Conservation (phyloP, 2,329 filamentous ascomycete genomes). For the Fusarium transvaalense region DNA sequence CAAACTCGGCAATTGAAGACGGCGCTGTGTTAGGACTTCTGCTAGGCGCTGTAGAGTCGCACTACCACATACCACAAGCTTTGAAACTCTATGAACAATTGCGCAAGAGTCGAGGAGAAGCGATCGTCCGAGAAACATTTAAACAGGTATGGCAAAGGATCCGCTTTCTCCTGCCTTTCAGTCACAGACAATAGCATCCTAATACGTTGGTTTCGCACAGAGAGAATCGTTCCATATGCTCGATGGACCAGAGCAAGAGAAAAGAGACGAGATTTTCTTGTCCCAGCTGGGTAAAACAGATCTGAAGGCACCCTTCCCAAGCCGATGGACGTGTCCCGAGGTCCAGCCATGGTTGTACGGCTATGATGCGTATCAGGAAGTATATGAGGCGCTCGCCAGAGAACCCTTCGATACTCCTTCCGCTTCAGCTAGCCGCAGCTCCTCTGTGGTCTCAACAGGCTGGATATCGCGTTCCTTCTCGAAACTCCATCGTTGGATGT, state of each 20-base stretch:
- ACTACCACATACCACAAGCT: conserved; percentile 60
- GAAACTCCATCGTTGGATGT: neutral
- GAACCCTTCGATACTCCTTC: neutral
- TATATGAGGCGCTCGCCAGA: neutral
- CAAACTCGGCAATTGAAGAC: conserved; percentile 76
- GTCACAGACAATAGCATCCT: neutral
- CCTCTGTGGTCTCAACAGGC: neutral
- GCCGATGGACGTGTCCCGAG: conserved; percentile 67
- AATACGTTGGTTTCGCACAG: conserved; percentile 45
- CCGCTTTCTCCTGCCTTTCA: neutral
- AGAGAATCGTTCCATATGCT: conserved; percentile 65
- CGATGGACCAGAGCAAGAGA: conserved; percentile 46
- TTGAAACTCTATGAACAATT: conserved; percentile 60
- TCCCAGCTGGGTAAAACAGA: conserved; percentile 64
- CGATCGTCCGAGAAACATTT: conserved; percentile 73
- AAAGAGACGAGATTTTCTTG: conserved; percentile 68
- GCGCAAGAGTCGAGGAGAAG: conserved; percentile 62
- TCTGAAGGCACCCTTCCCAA: conserved; percentile 68
- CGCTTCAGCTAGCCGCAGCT: neutral
- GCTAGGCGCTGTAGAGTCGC: conserved; percentile 63
- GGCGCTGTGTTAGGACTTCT: conserved; percentile 73
- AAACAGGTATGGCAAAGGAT: conserved; percentile 50
- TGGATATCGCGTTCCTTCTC: conserved; percentile 6
- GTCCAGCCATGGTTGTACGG: conserved; percentile 75
- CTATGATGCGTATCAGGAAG: conserved; percentile 61